phyloP scores from a whole-genome alignment of 2,329 filamentous ascomycete genomes.

The Paraphaeosphaeria minitans region DNA sequence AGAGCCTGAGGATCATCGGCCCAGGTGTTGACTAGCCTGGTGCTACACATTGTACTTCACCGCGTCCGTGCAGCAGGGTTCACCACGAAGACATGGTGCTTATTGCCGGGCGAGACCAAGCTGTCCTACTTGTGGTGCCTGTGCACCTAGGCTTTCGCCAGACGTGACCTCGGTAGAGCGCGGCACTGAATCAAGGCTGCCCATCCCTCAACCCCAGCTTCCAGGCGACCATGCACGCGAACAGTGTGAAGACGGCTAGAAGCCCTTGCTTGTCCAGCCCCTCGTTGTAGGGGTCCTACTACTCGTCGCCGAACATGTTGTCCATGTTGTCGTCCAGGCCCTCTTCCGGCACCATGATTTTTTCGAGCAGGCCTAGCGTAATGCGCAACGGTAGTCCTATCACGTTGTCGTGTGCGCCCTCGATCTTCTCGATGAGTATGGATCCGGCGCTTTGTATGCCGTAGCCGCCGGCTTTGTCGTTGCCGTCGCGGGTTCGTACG shows the following conservation, averaged over 20 bases:
- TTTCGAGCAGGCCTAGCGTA: slow-evolving; percentile 82
- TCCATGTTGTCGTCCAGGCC: slow-evolving; percentile 43
- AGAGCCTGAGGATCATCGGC: neutral
- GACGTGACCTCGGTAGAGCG: neutral
- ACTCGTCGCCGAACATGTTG: slow-evolving; percentile 15
- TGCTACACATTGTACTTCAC: neutral
- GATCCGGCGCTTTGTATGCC: slow-evolving; percentile 88
- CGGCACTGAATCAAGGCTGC: neutral
- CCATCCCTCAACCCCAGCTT: neutral
- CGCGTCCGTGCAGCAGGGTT: neutral
- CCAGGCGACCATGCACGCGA: neutral
- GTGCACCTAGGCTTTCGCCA: neutral
- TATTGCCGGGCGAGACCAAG: neutral
- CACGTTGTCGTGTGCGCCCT: slow-evolving; percentile 92
- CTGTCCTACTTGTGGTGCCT: neutral
- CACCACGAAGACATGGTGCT: neutral
- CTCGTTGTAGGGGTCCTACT: neutral
- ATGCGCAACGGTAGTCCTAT: slow-evolving; percentile 84
- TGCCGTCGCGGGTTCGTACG: slow-evolving; percentile 85
- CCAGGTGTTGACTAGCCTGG: neutral
- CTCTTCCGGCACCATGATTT: slow-evolving; percentile 75
- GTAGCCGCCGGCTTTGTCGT: slow-evolving; percentile 95
- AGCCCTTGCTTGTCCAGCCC: neutral
- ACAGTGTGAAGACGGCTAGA: neutral
- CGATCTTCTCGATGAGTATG: slow-evolving; percentile 85